Percentiles rank a stretch among this genome's conserved stretches.
Conservation (phyloP, 805 yeast species). For the Brettanomyces nanus region DNA sequence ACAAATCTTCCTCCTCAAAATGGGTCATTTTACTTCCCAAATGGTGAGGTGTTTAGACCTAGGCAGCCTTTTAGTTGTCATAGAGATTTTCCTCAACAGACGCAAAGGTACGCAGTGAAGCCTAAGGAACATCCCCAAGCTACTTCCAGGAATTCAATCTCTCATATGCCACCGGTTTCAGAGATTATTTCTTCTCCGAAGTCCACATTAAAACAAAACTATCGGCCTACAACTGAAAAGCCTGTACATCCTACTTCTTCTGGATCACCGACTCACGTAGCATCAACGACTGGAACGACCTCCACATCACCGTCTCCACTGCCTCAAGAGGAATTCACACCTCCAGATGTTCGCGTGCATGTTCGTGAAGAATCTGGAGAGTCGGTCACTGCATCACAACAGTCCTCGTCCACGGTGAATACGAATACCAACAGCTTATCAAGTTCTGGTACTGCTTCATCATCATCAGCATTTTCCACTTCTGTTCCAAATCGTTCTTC, state of each 20-base stretch:
- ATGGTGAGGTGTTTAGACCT: slow-evolving; percentile 47
- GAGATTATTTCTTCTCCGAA: not conserved
- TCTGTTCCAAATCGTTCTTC: not conserved
- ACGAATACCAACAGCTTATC: not conserved
- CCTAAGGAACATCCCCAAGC: not conserved
- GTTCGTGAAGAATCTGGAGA: not conserved
- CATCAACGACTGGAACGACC: too few relatives aligned
- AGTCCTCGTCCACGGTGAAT: not conserved
- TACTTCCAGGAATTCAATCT: too few relatives aligned
- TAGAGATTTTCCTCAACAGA: not conserved
- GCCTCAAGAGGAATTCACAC: too few relatives aligned
- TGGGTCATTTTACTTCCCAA: slow-evolving; percentile 34
- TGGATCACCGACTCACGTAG: too few relatives aligned
- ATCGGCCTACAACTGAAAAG: too few relatives aligned
- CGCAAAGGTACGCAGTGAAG: not conserved
- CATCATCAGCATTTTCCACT: not conserved
- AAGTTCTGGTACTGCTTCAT: not conserved
- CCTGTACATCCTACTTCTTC: too few relatives aligned
- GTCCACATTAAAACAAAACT: too few relatives aligned
- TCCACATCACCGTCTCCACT: too few relatives aligned
- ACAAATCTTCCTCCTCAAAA: not conserved
- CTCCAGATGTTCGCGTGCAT: too few relatives aligned
- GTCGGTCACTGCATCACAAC: not conserved
- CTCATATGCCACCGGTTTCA: not conserved
- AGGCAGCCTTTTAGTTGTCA: slow-evolving; percentile 33